Conservation (phyloP, 345 rosid genomes). For the Acer saccharum region DNA sequence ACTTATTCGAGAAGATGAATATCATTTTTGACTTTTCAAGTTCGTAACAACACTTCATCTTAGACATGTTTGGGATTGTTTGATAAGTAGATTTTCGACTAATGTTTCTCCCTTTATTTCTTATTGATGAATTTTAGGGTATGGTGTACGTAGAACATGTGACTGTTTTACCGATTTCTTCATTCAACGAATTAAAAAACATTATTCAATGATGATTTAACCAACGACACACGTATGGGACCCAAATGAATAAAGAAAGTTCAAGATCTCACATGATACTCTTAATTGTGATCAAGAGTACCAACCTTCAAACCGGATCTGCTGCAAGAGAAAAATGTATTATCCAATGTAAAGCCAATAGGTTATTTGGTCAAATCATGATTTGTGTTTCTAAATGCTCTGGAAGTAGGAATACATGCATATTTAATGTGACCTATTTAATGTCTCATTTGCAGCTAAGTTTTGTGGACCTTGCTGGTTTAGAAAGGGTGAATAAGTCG, state of each 20-base stretch:
- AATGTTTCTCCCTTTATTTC: conserved; percentile 16
- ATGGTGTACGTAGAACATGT: conserved; percentile 91
- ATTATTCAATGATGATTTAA: conserved; percentile 84
- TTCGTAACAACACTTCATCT: too few relatives aligned
- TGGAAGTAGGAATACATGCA: not conserved
- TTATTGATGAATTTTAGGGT: conserved; percentile 53
- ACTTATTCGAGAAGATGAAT: too few relatives aligned
- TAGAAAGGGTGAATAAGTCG: conserved; percentile 91
- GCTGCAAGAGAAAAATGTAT: conserved; percentile 94
- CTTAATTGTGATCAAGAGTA: conserved; percentile 85
- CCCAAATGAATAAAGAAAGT: conserved; percentile 95
- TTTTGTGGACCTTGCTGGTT: conserved; percentile 98
- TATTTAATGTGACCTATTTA: not conserved
- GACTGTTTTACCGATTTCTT: conserved; percentile 67
- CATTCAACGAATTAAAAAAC: conserved; percentile 65
- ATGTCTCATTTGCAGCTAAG: conserved; percentile 63
- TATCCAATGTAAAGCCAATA: not conserved
- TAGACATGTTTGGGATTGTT: not conserved
- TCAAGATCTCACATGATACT: conserved; percentile 94
- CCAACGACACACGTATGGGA: conserved; percentile 77
- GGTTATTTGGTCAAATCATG: conserved; percentile 7
- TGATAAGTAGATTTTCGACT: conserved; percentile 2
- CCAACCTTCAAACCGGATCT: conserved; percentile 90
- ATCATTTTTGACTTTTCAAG: too few relatives aligned
- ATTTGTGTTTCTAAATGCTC: not conserved